phyloP scores from a whole-genome alignment of 225 moss, liverwort and hornwort genomes.

The Pleurozium schreberi region DNA sequence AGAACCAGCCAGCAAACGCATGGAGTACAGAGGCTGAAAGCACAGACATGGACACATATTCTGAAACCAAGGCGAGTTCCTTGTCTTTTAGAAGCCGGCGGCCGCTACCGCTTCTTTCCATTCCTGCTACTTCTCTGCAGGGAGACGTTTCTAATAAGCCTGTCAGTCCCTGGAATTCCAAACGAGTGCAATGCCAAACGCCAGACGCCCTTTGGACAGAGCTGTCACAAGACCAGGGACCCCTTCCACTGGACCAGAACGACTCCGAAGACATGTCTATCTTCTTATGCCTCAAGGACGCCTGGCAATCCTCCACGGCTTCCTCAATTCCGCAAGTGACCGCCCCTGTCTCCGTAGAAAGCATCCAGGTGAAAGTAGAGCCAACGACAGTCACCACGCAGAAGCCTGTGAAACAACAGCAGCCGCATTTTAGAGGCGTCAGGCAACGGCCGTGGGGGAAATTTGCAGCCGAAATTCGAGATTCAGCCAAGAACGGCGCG shows the following conservation, averaged over 20 bases:
- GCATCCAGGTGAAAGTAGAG: background rate
- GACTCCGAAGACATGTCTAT: slow-evolving; percentile 24
- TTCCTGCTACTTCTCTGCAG: slow-evolving; percentile 1
- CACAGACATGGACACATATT: background rate
- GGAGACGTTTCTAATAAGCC: slow-evolving; percentile 2
- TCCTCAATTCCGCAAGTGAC: background rate
- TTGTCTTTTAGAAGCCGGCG: background rate
- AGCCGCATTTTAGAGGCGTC: slow-evolving; percentile 34
- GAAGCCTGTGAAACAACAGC: background rate
- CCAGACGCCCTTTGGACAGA: slow-evolving; percentile 16
- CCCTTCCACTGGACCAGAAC: slow-evolving; percentile 21
- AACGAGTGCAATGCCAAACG: slow-evolving; percentile 20
- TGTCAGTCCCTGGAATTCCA: slow-evolving; percentile 18
- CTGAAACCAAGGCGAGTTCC: background rate
- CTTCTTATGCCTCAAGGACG: slow-evolving; percentile 15
- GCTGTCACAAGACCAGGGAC: slow-evolving; percentile 4
- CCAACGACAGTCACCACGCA: background rate
- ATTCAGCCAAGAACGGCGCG: slow-evolving; percentile 35
- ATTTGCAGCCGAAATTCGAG: slow-evolving; percentile 46
- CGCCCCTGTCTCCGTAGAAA: background rate
- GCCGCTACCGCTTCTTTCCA: slow-evolving; percentile 8
- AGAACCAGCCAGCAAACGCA: slow-evolving; percentile 4
- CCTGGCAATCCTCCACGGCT: slow-evolving; percentile 4
- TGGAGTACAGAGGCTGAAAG: slow-evolving; percentile 2
- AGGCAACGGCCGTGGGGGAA: slow-evolving; percentile 48